A percentile compares a stretch with the other conserved stretches of the same genome.
Evolutionary conservation across 139 green algal genomes (phyloP).

Genomic region (Deuterostichococcus epilithicus): DNA sequence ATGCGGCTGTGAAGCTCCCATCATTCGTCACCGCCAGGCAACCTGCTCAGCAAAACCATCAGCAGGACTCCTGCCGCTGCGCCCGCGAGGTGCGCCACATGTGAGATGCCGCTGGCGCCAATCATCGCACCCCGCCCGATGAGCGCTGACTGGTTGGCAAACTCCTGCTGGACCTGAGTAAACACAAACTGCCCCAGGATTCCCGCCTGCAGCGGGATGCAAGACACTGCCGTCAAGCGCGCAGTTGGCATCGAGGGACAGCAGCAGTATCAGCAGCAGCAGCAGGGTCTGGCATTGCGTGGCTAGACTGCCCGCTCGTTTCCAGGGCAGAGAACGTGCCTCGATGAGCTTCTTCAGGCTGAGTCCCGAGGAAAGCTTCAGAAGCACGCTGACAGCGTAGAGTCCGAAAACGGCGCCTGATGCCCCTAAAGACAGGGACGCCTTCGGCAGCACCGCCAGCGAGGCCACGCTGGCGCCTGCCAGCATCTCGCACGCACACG

Average conservation of each 20-base stretch:
- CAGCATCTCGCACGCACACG: no score
- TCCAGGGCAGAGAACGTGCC: no score
- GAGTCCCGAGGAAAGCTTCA: neutral
- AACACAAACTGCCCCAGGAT: neutral
- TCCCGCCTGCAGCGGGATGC: neutral
- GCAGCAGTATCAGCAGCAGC: no score
- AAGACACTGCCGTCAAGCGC: no score
- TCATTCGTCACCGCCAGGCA: neutral
- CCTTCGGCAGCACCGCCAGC: neutral
- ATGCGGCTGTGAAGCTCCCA: no score
- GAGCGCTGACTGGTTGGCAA: neutral
- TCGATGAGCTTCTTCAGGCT: neutral
- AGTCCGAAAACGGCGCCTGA: neutral
- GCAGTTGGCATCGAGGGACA: no score
- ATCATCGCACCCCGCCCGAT: neutral
- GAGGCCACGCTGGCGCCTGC: neutral
- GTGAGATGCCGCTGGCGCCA: neutral
- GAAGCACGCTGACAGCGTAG: neutral
- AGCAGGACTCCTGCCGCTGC: neutral
- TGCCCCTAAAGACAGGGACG: neutral
- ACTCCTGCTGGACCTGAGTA: neutral
- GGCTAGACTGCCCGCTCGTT: no score
- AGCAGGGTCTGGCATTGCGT: no score
- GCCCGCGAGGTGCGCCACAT: neutral
- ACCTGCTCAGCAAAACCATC: neutral